These are phyloP conservation scores for Botryotinia calthae DNA, from an alignment of 2,329 filamentous ascomycete species.

Conservation along the genomic window DNA sequence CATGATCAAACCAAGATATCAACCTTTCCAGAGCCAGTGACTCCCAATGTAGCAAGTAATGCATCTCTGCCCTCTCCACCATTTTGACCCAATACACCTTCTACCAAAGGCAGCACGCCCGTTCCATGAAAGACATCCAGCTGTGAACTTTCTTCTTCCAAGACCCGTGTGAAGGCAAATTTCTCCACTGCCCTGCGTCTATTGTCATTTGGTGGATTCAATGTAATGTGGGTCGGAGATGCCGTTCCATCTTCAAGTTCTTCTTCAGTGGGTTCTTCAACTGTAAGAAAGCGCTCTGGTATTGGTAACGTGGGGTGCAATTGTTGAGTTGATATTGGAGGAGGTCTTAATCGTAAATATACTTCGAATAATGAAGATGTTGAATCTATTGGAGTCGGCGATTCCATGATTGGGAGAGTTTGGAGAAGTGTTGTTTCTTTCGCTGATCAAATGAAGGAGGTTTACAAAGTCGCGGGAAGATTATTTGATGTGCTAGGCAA, in stretches of 20 bases:
- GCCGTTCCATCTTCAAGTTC: constrained; percentile 42
- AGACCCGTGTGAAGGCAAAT: constrained; percentile 91
- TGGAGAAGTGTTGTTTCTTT: constrained; percentile 10
- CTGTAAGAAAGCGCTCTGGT: constrained; percentile 70
- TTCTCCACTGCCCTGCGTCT: constrained; percentile 86
- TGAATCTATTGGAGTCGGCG: constrained; percentile 41
- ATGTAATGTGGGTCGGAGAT: constrained; percentile 67
- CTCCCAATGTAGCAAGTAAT: constrained; percentile 84
- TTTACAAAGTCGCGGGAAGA: constrained; percentile 5
- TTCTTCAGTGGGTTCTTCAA: constrained; percentile 57
- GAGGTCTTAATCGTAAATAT: constrained; percentile 79
- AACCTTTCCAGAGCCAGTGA: constrained; percentile 96
- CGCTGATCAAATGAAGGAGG: constrained; percentile 1
- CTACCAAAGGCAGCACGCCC: constrained; percentile 70
- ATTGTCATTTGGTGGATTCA: constrained; percentile 78
- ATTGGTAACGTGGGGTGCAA: constrained; percentile 42
- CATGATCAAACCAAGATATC: constrained; percentile 15
- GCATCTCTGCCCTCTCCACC: constrained; percentile 83
- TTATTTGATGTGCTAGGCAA: constrained; percentile 13
- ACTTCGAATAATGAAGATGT: constrained; percentile 77
- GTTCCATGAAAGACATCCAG: constrained; percentile 83
- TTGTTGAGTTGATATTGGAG: constrained; percentile 42
- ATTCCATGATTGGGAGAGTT: constrained; percentile 38
- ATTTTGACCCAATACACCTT: constrained; percentile 72
- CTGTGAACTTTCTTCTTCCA: constrained; percentile 82